Evolutionary conservation across 192 early-diverging fungal genomes (phyloP), one percentile per base, ranked within the genome.

Genomic region (Coemansia aciculifera): DNA sequence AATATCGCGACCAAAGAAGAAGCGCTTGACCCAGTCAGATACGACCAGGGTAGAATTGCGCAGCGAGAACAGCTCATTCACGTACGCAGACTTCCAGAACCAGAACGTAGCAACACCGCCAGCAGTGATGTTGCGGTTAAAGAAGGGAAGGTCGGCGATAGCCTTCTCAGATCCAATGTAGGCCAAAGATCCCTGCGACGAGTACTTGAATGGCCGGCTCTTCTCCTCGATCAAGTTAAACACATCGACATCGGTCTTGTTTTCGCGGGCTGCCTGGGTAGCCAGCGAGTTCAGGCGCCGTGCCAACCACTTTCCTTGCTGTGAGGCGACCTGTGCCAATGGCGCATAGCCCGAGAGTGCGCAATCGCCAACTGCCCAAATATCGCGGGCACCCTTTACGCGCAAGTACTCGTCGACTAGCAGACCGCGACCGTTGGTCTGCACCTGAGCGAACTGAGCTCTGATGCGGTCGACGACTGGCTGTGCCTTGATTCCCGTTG

Each of bases 161-260:
- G 95, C 96, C 80, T 91, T 89, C 67, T 98, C 96, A n/a, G 87
- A 87, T 10, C 95, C 94, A 84, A 98, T 91, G 74, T 98, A 96
- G 15, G 93, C 94, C 48, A 97, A 73, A 9, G 93, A 92, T 31
- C 94, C 95, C 69, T 91, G 86, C 63, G 94, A 91, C 51, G 88
- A 85, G 85, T 95, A 98, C 63, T 90, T 85, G 84, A 93, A 94
- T 56, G 91, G 90, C 24, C 68, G 60, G 42, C 61, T 63, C 31
- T 66, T 70, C 29, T 72, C 56, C 46, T 77, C 77, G 44, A 77
- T 69, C 60, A 64, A 59, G 3, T 43, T 31, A 52, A 71, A 73
- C 34, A 82, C 27, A 8, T 82, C 79, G 4, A 52, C 66, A 24
- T 67, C 56, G 48, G 37, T 32, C 3, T 52, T 39, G 24, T 67